These are phyloP conservation scores for Hibiscus tridactylites DNA, from an alignment of 345 rosid species.

Conservation along the genomic window DNA sequence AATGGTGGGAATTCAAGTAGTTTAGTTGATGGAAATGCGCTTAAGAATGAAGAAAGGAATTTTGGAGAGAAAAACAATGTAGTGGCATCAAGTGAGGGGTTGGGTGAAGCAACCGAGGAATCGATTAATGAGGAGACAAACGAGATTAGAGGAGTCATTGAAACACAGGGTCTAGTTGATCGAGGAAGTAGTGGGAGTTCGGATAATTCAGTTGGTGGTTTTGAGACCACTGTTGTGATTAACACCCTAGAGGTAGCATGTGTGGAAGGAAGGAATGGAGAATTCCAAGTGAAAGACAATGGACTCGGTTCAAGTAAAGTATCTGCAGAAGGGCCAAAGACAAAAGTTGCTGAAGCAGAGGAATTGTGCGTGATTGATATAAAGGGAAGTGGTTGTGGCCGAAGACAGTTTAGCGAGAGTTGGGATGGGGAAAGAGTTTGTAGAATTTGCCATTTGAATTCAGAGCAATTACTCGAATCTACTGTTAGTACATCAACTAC, in stretches of 20 bases:
- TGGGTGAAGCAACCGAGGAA: slow-evolving; percentile 8
- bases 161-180: slow-evolving; percentile 15
- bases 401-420: slow-evolving; percentile 20
- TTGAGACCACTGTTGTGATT: slow-evolving; percentile 23
- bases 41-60: slow-evolving; percentile 24
- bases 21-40: slow-evolving; percentile 15
- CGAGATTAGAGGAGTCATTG: slow-evolving; percentile 11
- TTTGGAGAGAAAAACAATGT: slow-evolving; percentile 14
- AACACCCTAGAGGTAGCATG: slow-evolving; percentile 21
- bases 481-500: slow-evolving; percentile 5
- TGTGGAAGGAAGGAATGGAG: slow-evolving; percentile 13
- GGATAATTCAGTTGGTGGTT: slow-evolving; percentile 6
- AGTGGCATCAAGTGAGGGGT: slow-evolving; percentile 9
- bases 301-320: not conserved
- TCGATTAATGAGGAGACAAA: not conserved
- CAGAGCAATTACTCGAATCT: slow-evolving; percentile 40
- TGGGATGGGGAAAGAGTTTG: slow-evolving; percentile 54
- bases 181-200: slow-evolving; percentile 16
- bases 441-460: slow-evolving; percentile 80
- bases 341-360: slow-evolving; percentile 22
- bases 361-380: slow-evolving; percentile 37
- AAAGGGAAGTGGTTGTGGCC: slow-evolving; percentile 23
- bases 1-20: slow-evolving; percentile 18
- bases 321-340: slow-evolving; percentile 16
- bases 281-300: slow-evolving; percentile 7